These are phyloP conservation scores for Ceratobasidium sp. DNA, from an alignment of 1,284 basidiomycete genomes.

Conservation along the genomic window DNA sequence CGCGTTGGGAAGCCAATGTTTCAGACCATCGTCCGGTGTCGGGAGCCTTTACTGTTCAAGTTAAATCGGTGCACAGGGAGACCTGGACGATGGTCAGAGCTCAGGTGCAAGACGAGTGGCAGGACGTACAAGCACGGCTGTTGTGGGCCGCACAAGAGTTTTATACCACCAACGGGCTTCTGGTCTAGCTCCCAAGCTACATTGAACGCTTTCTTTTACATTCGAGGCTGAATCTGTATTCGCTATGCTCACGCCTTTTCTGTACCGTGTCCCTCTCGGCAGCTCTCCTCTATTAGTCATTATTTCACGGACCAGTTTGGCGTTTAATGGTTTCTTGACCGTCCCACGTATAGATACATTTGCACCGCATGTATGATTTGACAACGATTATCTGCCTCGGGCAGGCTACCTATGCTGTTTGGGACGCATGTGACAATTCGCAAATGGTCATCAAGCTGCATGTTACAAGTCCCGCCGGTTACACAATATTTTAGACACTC, in stretches of 20 bases:
- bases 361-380: background rate
- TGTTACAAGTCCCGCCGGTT: background rate
- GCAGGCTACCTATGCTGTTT: too few relatives aligned
- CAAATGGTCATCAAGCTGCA: too few relatives aligned
- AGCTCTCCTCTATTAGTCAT: background rate
- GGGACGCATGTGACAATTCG: too few relatives aligned
- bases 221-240: slow-evolving; percentile 8
- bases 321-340: background rate
- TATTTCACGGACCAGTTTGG: slow-evolving; percentile 19
- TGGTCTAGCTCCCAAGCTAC: slow-evolving; percentile 22
- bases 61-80: slow-evolving; percentile 78
- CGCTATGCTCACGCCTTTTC: background rate
- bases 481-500: too few relatives aligned
- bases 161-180: slow-evolving; percentile 58
- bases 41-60: slow-evolving; percentile 77
- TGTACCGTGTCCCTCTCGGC: background rate
- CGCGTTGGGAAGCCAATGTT: slow-evolving; percentile 84
- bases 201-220: slow-evolving; percentile 17
- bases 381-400: background rate
- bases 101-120: slow-evolving; percentile 72
- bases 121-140: slow-evolving; percentile 61
- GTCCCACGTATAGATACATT: slow-evolving; percentile 2
- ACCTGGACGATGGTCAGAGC: slow-evolving; percentile 68
- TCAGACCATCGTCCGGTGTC: slow-evolving; percentile 91
- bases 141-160: slow-evolving; percentile 67